Base-by-base conservation (phyloP, 257 asterid genomes). In the Galeopsis tetrahit region DNA sequence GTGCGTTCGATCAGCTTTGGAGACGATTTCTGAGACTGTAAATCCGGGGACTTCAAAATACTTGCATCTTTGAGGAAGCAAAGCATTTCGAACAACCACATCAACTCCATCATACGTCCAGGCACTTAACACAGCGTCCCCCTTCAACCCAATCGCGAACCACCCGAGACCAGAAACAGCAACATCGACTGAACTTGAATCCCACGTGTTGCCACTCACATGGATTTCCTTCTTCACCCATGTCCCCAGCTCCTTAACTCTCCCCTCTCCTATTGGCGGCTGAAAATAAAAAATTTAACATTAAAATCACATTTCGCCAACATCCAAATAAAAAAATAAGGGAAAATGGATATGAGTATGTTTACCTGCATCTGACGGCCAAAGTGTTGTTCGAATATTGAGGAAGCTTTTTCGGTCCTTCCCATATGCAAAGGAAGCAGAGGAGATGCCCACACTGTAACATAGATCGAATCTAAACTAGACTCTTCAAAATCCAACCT, bases 31-130 rank as follows among this genome's bases (percentile, higher is more conserved):
- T 0, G 96, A 89, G 33, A 90, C 96, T 0, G 96, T 85, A 70
- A 94, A 94, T 40, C 97, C 97, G 0, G 98, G 81, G 4, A 83
- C 91, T 80, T 88, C 96, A 73, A 91, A 94, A 36, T 79, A 52
- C 59, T 53, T 76, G 6, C 96, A 84, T 81, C 88, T 84, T 59
- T 82, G 86, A 70, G 93, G 96, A 78, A 94, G 94, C 84, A 94
- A 72, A 31, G 91, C 87, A 46, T 78, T 85, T 46, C 96, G 84
- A 68, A 69, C 75, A 0, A 77, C 68, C 38, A 89, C 77, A 66
- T 93, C 97, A 38, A 86, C 82, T 36, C 98, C 97, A 10, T 89
- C 95, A 4, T 91, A 91, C 0, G 96, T 88, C 96, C 98, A 91
- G 40, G 82, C 82, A 21, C 93, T 83, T 35, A 94, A 73, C 59